A percentile compares a stretch with the other conserved stretches of the same genome.
phyloP scores from a whole-genome alignment of 1,284 basidiomycete species.

The Melanopsichium pennsylvanicum region DNA sequence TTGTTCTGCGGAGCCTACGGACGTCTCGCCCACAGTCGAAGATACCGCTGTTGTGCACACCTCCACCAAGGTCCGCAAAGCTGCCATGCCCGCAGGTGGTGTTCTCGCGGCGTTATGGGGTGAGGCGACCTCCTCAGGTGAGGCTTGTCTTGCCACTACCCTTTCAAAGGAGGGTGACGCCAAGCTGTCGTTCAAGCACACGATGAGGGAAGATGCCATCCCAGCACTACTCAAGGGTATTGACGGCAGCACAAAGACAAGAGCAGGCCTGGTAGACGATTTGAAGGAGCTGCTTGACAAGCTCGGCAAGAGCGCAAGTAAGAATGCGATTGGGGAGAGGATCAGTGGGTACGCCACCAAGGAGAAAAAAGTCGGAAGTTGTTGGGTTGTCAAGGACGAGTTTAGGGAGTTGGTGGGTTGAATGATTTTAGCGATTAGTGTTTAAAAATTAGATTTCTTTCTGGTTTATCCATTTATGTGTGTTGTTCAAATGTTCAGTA shows the following conservation, averaged over 20 bases:
- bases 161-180: background rate
- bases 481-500: too few species aligned
- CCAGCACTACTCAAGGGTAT: constrained; percentile 40
- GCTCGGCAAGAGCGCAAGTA: constrained; percentile 41
- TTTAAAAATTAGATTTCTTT: too few species aligned
- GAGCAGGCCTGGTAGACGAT: constrained; percentile 55
- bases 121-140: constrained; percentile 5
- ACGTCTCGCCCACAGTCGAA: constrained; percentile 3
- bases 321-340: constrained; percentile 51
- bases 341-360: constrained; percentile 43
- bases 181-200: constrained; percentile 17
- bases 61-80: constrained; percentile 18
- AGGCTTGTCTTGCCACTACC: background rate
- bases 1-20: constrained; percentile 13
- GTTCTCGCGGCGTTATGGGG: constrained; percentile 39
- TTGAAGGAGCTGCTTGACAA: constrained; percentile 52
- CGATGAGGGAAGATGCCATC: constrained; percentile 39
- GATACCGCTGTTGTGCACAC: constrained; percentile 3
- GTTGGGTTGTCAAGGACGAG: constrained; percentile 53
- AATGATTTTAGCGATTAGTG: too few species aligned
- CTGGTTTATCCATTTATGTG: too few species aligned
- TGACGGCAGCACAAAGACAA: constrained; percentile 52
- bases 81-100: constrained; percentile 20
- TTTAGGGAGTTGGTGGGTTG: constrained; percentile 16
- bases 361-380: constrained; percentile 45